phyloP scores from a whole-genome alignment of 1,139 yeast species.

The Candida smagusa region DNA sequence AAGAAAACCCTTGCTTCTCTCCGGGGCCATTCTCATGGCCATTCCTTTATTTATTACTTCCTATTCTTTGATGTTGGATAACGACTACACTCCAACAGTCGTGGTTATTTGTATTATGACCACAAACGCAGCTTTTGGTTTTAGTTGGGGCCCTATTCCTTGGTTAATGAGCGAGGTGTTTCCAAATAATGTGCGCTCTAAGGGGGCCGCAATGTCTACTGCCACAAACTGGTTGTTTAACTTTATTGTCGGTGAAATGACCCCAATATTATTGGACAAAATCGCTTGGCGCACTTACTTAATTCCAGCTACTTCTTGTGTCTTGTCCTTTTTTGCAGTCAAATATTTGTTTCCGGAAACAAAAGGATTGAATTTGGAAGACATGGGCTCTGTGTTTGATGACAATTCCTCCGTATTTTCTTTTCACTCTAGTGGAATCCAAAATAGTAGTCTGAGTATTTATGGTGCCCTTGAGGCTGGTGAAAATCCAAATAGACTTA shows the following conservation, averaged over 20 bases:
- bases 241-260: constrained; percentile 86
- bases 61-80: constrained; percentile 58
- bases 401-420: constrained; percentile 42
- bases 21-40: constrained; percentile 82
- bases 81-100: constrained; percentile 59
- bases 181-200: constrained; percentile 84
- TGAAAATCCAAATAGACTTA: constrained; percentile 3
- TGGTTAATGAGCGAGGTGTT: constrained; percentile 92
- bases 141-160: constrained; percentile 92
- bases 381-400: constrained; percentile 56
- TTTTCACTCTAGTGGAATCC: constrained; percentile 34
- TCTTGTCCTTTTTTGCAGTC: constrained; percentile 65
- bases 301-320: constrained; percentile 76
- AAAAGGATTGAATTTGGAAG: constrained; percentile 83
- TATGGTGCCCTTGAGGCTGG: constrained; percentile 6
- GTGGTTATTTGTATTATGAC: constrained; percentile 77
- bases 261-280: constrained; percentile 76
- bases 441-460: constrained; percentile 1
- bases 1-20: constrained; percentile 71
- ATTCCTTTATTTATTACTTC: constrained; percentile 64
- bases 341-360: constrained; percentile 80
- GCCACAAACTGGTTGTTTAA: constrained; percentile 96
- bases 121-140: constrained; percentile 84
- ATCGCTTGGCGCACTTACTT: constrained; percentile 81
- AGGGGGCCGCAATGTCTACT: constrained; percentile 88